phyloP scores from a whole-genome alignment of 2,329 filamentous ascomycete genomes.

The Ophiobolus disseminans region DNA sequence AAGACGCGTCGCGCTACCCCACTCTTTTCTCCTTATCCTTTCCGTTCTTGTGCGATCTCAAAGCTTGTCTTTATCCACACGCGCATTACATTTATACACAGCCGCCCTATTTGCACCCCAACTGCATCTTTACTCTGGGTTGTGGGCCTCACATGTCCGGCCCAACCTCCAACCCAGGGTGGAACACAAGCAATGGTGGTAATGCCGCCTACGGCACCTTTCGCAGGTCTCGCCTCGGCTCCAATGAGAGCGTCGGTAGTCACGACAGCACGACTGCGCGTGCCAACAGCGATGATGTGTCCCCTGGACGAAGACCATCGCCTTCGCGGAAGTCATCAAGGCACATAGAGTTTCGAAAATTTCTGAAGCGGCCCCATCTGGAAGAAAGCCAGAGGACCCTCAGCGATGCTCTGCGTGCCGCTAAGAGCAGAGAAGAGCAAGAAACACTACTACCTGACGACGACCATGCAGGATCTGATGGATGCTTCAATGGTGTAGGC shows the following conservation, averaged over 20 bases:
- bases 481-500: constrained; percentile 50
- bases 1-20: background rate
- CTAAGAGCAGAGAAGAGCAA: constrained; percentile 57
- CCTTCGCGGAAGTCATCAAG: constrained; percentile 25
- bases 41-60: background rate
- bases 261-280: constrained; percentile 27
- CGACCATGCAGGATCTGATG: constrained; percentile 55
- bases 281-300: constrained; percentile 27
- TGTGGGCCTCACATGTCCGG: constrained; percentile 32
- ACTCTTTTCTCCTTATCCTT: background rate
- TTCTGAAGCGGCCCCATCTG: constrained; percentile 42
- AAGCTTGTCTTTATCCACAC: background rate
- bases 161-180: constrained; percentile 35
- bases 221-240: constrained; percentile 23
- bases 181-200: constrained; percentile 20
- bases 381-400: constrained; percentile 41
- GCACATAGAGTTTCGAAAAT: constrained; percentile 44
- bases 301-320: constrained; percentile 27
- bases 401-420: constrained; percentile 48
- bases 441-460: constrained; percentile 56
- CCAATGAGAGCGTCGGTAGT: constrained; percentile 22
- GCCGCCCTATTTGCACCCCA: background rate
- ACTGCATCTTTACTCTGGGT: background rate
- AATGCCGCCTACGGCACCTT: constrained; percentile 36
- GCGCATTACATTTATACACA: background rate